Base-by-base conservation (phyloP, 805 yeast genomes). In the Metschnikowia borealis region DNA sequence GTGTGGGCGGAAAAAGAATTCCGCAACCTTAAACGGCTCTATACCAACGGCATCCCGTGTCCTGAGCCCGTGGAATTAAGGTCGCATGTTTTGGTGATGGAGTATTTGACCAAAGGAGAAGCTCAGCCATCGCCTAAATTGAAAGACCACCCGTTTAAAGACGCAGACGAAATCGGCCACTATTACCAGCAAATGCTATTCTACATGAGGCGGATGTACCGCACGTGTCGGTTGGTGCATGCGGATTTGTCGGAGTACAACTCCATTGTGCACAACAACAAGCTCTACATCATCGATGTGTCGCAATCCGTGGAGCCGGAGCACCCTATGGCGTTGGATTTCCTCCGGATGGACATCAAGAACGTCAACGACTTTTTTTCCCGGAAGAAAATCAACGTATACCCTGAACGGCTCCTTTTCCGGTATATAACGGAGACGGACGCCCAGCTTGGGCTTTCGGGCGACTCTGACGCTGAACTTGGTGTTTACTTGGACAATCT, bases 1-100 rank as follows among this genome's bases (percentile, higher is more conserved):
- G 79, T 91, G 21, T 94, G 99, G 99, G 98, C 99, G 0, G 99
- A 94, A 66, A 94, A 94, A 64, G 99, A 94, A 70, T 92, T 91
- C 58, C 73, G 99, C 49, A 94, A 94, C 64, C 75, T 94, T 67
- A 92, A 89, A 66, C 79, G 99, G 62, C 75, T 94, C 18, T 73
- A 86, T 65, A 64, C 78, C 42, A 78, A 83, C 50, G 96, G 96
- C 0, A 86, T 94, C 34, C 94, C 96, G n/a, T 85, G 89, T 37
- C 99, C 99, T 0, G 87, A 88, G 63, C 99, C 99, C 0, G 68
- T 89, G 13, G 96, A 89, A 57, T 77, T 94, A 50, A 84, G 89
- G 60, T 81, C 90, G 31, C 97, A 94, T 68, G 97, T 94, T 2
- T 70, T 94, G 41, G 92, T 92, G 21, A 94, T 94, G 99, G 97